Percentiles rank a stretch among this genome's conserved stretches.
These are phyloP conservation scores for Nakazawaea holstii DNA, from an alignment of 805 yeast species.

Conservation along the genomic window DNA sequence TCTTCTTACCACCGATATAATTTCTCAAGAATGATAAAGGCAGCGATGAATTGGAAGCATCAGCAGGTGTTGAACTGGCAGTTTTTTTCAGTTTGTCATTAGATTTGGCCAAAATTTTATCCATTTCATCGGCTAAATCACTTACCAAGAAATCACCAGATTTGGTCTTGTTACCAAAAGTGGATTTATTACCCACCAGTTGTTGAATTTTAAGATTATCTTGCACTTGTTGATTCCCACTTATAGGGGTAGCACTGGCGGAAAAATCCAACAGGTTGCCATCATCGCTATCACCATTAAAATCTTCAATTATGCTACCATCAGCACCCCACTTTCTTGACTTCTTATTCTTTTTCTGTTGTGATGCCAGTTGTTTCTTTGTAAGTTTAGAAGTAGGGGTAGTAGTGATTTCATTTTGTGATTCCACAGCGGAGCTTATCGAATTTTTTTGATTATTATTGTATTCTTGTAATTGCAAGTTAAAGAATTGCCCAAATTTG, in stretches of 20 bases:
- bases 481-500: slow-evolving; percentile 33
- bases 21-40: slow-evolving; percentile 57
- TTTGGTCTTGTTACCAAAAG: slow-evolving; percentile 36
- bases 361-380: slow-evolving; percentile 10
- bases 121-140: slow-evolving; percentile 52
- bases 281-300: slow-evolving; percentile 28
- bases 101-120: slow-evolving; percentile 28
- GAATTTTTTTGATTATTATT: slow-evolving; percentile 13
- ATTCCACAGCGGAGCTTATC: slow-evolving; percentile 6
- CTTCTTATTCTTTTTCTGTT: slow-evolving; percentile 28
- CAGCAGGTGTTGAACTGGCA: neutral
- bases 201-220: slow-evolving; percentile 19
- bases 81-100: slow-evolving; percentile 5
- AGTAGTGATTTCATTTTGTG: slow-evolving; percentile 1
- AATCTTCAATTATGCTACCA: slow-evolving; percentile 46
- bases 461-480: slow-evolving; percentile 27
- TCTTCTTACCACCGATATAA: slow-evolving; percentile 63
- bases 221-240: slow-evolving; percentile 11
- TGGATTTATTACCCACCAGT: slow-evolving; percentile 31
- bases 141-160: slow-evolving; percentile 61
- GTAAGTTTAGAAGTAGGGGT: neutral
- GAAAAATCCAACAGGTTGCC: slow-evolving; percentile 55
- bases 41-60: slow-evolving; percentile 22
- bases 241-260: slow-evolving; percentile 16
- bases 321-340: slow-evolving; percentile 64